Evolutionary conservation across 257 asterid species (phyloP), one percentile per base, ranked within the genome.

Genomic region (Cordia subcordata): DNA sequence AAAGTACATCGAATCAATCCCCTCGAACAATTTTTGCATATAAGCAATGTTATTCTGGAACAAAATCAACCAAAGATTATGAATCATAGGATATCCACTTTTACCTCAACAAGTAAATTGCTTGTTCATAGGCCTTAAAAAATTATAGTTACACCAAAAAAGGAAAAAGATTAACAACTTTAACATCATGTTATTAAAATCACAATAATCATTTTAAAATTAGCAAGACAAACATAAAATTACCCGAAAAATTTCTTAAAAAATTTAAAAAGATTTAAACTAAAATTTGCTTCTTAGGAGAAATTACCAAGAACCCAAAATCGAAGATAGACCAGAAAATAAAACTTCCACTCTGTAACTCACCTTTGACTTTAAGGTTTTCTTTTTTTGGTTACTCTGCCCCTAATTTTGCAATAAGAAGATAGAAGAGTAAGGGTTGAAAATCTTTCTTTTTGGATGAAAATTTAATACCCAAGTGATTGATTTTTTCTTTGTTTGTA

Each of bases 281-380:
- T 53, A 11, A 64, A 75, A 64, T 55, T 19, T 67, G 62, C 58
- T n/a, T 16, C 61, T 68, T 69, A 65, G 49, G 56, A 42, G 60
- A 64, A 65, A 72, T 67, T 17, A 60, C 19, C 19, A 40, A 49
- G 14, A 58, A 64, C 76, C 77, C 75, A 73, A 58, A 63, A 68
- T 53, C 58, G 63, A 62, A 45, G 57, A 67, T 60, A 56, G 61
- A 47, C 75, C 70, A 50, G 61, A 62, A 37, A 17, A 74, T 55
- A 70, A 62, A 63, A 69, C 57, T 42, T 42, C 3, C 10, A 44
- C 57, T 74, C 79, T 87, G 70, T 83, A n/a, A n/a, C n/a, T n/a
- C n/a, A n/a, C n/a, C n/a, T n/a, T n/a, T n/a, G n/a, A n/a, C n/a
- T n/a, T n/a, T n/a, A n/a, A n/a, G n/a, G n/a, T n/a, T n/a, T n/a